A percentile compares a stretch with the other conserved stretches of the same genome.
These are phyloP conservation scores for Colletotrichum sojae DNA, from an alignment of 2,329 filamentous ascomycete genomes.

Conservation along the genomic window DNA sequence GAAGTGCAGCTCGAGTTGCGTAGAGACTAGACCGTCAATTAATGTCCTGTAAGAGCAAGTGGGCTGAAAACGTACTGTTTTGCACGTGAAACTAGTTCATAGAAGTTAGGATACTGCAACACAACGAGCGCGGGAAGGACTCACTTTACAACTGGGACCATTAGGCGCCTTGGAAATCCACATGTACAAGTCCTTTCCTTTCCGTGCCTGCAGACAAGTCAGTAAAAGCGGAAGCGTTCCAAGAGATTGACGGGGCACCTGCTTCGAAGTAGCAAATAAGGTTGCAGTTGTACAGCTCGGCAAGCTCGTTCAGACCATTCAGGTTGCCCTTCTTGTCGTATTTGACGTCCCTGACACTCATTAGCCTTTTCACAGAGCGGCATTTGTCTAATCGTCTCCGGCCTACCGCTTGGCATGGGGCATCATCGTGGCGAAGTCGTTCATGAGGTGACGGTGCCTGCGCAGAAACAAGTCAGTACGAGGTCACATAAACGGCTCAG, in stretches of 20 bases:
- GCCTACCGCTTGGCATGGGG: constrained; percentile 85
- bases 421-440: constrained; percentile 89
- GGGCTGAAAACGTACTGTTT: constrained; percentile 66
- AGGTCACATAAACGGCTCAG: neutral
- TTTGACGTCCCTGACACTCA: constrained; percentile 74
- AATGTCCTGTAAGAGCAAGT: constrained; percentile 43
- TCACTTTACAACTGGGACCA: constrained; percentile 52
- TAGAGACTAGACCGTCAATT: constrained; percentile 71
- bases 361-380: neutral
- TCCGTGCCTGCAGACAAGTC: constrained; percentile 91
- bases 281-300: constrained; percentile 87
- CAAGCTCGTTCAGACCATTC: constrained; percentile 81
- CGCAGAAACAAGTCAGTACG: constrained; percentile 25
- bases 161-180: constrained; percentile 77
- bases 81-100: constrained; percentile 76
- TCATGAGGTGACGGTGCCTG: constrained; percentile 93
- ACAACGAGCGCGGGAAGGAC: neutral
- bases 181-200: constrained; percentile 93
- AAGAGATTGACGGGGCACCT: neutral
- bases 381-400: neutral
- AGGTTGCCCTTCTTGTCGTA: constrained; percentile 96
- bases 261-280: constrained; percentile 71
- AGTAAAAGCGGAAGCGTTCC: neutral
- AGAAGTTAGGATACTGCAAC: too few species aligned
- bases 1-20: constrained; percentile 97